These are phyloP conservation scores for Arthroderma uncinatum DNA, from an alignment of 2,329 filamentous ascomycete species.

Conservation along the genomic window DNA sequence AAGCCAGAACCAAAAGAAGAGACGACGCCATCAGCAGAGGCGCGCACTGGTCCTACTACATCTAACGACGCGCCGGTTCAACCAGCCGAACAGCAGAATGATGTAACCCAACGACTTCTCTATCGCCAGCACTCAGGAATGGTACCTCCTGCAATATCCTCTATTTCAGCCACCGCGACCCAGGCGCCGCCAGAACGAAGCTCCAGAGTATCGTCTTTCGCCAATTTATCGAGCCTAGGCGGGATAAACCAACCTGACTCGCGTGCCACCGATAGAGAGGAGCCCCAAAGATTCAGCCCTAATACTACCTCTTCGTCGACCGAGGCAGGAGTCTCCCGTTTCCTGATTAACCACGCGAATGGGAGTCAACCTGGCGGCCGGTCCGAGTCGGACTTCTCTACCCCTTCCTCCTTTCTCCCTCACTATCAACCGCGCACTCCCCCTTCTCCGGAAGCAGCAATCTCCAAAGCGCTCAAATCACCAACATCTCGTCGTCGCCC, in stretches of 20 bases:
- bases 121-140: slow-evolving; percentile 33
- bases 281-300: slow-evolving; percentile 14
- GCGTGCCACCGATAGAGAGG: slow-evolving; percentile 18
- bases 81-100: slow-evolving; percentile 20
- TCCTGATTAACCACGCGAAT: slow-evolving; percentile 29
- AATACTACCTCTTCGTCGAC: slow-evolving; percentile 38
- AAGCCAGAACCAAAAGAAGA: background rate
- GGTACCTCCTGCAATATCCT: slow-evolving; percentile 39
- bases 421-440: slow-evolving; percentile 39
- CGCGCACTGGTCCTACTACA: background rate
- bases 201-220: slow-evolving; percentile 28
- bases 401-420: slow-evolving; percentile 37
- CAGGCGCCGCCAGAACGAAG: slow-evolving; percentile 26
- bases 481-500: slow-evolving; percentile 26
- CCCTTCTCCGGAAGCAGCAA: slow-evolving; percentile 29
- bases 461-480: slow-evolving; percentile 21
- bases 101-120: slow-evolving; percentile 29
- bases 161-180: slow-evolving; percentile 36
- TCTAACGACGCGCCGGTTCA: background rate
- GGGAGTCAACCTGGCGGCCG: slow-evolving; percentile 25
- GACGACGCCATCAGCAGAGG: background rate
- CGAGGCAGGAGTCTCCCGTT: slow-evolving; percentile 38
- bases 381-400: slow-evolving; percentile 35
- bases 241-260: slow-evolving; percentile 21
- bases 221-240: slow-evolving; percentile 27